Conservation (phyloP, 768 basidiomycete species). For the Hypholoma sublateritium region DNA sequence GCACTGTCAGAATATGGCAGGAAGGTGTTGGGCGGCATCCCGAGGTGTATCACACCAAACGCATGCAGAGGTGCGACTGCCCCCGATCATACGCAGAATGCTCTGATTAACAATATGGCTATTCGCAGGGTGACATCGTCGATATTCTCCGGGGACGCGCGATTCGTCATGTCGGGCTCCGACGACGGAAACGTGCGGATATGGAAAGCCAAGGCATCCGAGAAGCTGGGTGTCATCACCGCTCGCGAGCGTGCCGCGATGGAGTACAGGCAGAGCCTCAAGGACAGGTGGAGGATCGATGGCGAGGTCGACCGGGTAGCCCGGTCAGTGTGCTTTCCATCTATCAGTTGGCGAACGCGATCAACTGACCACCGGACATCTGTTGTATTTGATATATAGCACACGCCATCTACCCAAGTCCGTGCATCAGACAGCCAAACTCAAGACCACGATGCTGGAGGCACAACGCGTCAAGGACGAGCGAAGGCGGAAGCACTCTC, state of each 20-base stretch:
- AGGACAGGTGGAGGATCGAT: slow-evolving; percentile 88
- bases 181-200: slow-evolving; percentile 94
- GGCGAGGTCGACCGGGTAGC: slow-evolving; percentile 77
- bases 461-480: slow-evolving; percentile 91
- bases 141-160: slow-evolving; percentile 85
- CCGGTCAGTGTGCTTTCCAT: slow-evolving; percentile 50
- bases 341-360: not conserved
- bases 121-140: slow-evolving; percentile 78
- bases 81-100: not conserved
- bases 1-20: slow-evolving; percentile 92
- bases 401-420: slow-evolving; percentile 85
- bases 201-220: slow-evolving; percentile 93
- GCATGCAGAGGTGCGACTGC: slow-evolving; percentile 85
- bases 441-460: slow-evolving; percentile 93
- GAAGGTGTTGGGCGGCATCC: slow-evolving; percentile 77
- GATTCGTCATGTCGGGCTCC: slow-evolving; percentile 88
- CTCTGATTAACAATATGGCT: not conserved
- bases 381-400: slow-evolving; percentile 32
- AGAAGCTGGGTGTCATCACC: slow-evolving; percentile 89
- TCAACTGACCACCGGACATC: not conserved
- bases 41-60: slow-evolving; percentile 97
- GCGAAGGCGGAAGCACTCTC: slow-evolving; percentile 84
- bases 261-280: slow-evolving; percentile 88
- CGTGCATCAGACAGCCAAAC: slow-evolving; percentile 83
- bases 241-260: slow-evolving; percentile 88